These are phyloP conservation scores for Zelopaecilomyces penicillatus DNA, from an alignment of 2,329 filamentous ascomycete genomes.

Conservation along the genomic window DNA sequence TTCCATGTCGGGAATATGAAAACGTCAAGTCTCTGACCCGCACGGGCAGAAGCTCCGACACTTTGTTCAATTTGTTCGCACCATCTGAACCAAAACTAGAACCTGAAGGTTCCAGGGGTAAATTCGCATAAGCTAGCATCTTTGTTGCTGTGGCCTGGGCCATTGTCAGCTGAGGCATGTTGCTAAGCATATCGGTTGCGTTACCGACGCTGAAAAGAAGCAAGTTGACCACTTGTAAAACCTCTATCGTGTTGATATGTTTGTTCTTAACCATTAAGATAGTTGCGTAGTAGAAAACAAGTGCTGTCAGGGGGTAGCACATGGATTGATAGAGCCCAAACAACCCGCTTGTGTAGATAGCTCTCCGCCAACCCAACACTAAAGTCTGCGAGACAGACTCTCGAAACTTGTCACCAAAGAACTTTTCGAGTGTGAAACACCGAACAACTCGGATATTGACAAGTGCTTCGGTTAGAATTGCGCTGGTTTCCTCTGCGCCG, in stretches of 20 bases:
- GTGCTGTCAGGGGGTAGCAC: conserved; percentile 62
- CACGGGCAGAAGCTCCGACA: conserved; percentile 34
- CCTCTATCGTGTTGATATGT: conserved; percentile 41
- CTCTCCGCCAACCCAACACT: conserved; percentile 55
- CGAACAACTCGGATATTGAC: conserved; percentile 71
- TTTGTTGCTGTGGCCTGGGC: conserved; percentile 64
- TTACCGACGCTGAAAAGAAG: conserved; percentile 77
- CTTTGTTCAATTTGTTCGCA: conserved; percentile 26
- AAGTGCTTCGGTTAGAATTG: conserved; percentile 62
- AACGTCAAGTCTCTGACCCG: conserved; percentile 52
- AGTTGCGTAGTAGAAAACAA: conserved; percentile 79
- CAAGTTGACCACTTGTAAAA: conserved; percentile 71
- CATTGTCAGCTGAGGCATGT: conserved; percentile 72
- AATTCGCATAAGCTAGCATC: conserved; percentile 59
- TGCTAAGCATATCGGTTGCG: conserved; percentile 58
- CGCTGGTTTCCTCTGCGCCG: conserved; percentile 49
- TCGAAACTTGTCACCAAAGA: conserved; percentile 59
- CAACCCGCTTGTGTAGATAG: conserved; percentile 57
- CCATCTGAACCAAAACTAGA: conserved; percentile 33
- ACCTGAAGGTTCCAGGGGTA: conserved; percentile 47
- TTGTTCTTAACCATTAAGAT: conserved; percentile 47
- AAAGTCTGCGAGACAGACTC: conserved; percentile 44
- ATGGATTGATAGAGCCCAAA: conserved; percentile 72
- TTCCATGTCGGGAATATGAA: conserved; percentile 53
- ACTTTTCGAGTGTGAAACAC: conserved; percentile 61